A percentile compares a stretch with the other conserved stretches of the same genome.
Evolutionary conservation across 75 land plant species (phyloP).

Genomic region (Pinus albicaulis): DNA sequence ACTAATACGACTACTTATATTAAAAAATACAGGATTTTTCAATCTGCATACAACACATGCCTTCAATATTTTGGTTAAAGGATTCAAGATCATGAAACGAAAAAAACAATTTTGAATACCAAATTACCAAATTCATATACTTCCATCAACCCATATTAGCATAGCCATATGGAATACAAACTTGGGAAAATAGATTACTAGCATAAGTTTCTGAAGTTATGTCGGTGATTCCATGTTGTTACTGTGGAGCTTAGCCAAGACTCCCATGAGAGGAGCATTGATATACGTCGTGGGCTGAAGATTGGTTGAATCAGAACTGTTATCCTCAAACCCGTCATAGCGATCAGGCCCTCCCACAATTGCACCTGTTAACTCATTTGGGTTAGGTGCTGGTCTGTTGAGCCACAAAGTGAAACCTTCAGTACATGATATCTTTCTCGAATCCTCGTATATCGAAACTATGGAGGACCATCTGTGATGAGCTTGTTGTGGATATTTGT

Average conservation of each 20-base stretch:
- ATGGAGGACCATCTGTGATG: constrained; percentile 82
- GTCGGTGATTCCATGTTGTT: too few species aligned
- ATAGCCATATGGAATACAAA: too few species aligned
- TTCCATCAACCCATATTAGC: too few species aligned
- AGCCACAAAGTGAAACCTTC: constrained; percentile 64
- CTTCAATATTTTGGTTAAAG: too few species aligned
- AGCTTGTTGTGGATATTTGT: constrained; percentile 12
- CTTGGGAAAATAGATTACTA: too few species aligned
- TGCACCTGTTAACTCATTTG: constrained; percentile 72
- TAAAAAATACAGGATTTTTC: too few species aligned
- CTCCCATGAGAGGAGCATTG: constrained; percentile 71
- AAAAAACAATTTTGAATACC: too few species aligned
- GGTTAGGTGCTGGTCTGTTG: constrained; percentile 42
- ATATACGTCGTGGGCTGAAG: constrained; percentile 78
- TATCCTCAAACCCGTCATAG: constrained; percentile 61
- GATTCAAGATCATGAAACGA: too few species aligned
- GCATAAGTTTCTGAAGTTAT: too few species aligned
- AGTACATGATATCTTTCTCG: neutral
- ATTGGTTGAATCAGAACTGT: constrained; percentile 33
- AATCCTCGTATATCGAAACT: constrained; percentile 12
- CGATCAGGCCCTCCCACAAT: constrained; percentile 82
- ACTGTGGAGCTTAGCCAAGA: constrained; percentile 45
- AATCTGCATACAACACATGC: too few species aligned
- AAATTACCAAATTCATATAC: too few species aligned
- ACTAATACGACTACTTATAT: too few species aligned